Percentiles rank a stretch among this genome's conserved stretches.
These are phyloP conservation scores for Trichosporon asahii DNA, from an alignment of 1,284 basidiomycete species.

Conservation along the genomic window DNA sequence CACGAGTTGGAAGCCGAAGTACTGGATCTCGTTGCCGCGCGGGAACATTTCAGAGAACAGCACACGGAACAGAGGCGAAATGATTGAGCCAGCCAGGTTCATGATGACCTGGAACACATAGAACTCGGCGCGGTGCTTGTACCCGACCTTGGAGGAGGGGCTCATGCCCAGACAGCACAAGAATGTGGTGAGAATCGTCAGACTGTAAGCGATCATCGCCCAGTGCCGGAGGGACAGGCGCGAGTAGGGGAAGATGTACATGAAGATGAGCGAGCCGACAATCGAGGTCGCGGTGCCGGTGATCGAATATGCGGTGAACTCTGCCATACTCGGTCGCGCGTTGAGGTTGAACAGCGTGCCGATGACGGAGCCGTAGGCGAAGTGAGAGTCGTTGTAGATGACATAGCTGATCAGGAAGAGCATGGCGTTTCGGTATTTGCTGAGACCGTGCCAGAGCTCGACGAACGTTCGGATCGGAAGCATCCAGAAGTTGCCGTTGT, in stretches of 20 bases:
- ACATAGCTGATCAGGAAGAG: conserved; percentile 14
- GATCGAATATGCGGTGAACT: conserved; percentile 14
- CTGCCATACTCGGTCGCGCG: conserved; percentile 6
- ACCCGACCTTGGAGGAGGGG: neutral
- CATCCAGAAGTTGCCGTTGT: conserved; percentile 2
- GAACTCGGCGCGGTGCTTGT: conserved; percentile 18
- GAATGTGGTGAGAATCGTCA: conserved; percentile 6
- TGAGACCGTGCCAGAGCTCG: conserved; percentile 12
- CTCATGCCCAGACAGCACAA: conserved; percentile 16
- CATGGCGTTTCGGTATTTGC: conserved; percentile 16
- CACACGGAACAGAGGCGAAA: conserved; percentile 15
- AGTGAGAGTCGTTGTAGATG: conserved; percentile 17
- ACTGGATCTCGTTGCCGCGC: conserved; percentile 16
- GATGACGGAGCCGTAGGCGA: conserved; percentile 12
- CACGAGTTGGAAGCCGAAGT: conserved; percentile 15
- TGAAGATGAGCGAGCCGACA: conserved; percentile 8
- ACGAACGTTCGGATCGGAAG: conserved; percentile 3
- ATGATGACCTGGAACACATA: conserved; percentile 13
- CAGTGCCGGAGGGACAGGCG: conserved; percentile 13
- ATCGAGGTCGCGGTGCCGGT: conserved; percentile 10
- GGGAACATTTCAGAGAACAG: conserved; percentile 17
- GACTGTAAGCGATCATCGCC: conserved; percentile 8
- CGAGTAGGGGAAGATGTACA: conserved; percentile 11
- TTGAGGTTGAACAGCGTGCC: conserved; percentile 12
- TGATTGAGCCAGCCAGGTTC: conserved; percentile 11